Evolutionary conservation across 345 rosid genomes (phyloP).

Genomic region (Hypericum androsaemum): DNA sequence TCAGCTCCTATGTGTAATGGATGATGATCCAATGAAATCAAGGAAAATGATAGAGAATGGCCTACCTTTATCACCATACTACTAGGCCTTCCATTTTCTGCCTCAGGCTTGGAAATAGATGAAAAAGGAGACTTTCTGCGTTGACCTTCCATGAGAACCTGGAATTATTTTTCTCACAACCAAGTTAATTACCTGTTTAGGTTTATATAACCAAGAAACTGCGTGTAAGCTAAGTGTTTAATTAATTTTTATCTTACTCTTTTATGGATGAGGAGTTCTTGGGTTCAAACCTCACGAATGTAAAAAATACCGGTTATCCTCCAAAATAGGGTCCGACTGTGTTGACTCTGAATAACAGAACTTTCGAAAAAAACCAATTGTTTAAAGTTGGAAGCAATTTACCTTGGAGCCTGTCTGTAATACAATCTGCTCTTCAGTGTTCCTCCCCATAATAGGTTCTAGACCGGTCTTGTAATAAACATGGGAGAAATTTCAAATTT

Average conservation of each 20-base stretch:
- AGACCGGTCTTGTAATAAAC: constrained; percentile 1
- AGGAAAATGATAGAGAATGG: background rate
- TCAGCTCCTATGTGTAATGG: background rate
- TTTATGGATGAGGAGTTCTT: too few relatives aligned
- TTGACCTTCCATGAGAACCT: constrained; percentile 39
- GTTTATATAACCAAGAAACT: too few relatives aligned
- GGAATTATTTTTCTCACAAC: background rate
- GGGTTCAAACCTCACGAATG: too few relatives aligned
- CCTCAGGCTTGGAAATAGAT: constrained; percentile 32
- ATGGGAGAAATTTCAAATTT: constrained; percentile 5
- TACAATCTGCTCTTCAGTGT: constrained; percentile 17
- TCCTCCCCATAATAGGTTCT: constrained; percentile 22
- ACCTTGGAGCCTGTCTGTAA: constrained; percentile 31
- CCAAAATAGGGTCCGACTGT: too few relatives aligned
- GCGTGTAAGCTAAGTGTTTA: too few relatives aligned
- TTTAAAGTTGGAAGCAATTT: constrained; percentile 5
- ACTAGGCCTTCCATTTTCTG: constrained; percentile 43
- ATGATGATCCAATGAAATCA: background rate
- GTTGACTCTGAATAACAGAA: too few relatives aligned
- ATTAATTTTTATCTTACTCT: too few relatives aligned
- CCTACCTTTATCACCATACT: constrained; percentile 62
- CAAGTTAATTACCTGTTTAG: too few relatives aligned
- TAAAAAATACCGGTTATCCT: too few relatives aligned
- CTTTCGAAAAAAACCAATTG: background rate
- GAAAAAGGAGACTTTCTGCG: constrained; percentile 26